Evolutionary conservation across 2,329 filamentous ascomycete genomes (phyloP).

Genomic region (Verticillium albo-atrum): DNA sequence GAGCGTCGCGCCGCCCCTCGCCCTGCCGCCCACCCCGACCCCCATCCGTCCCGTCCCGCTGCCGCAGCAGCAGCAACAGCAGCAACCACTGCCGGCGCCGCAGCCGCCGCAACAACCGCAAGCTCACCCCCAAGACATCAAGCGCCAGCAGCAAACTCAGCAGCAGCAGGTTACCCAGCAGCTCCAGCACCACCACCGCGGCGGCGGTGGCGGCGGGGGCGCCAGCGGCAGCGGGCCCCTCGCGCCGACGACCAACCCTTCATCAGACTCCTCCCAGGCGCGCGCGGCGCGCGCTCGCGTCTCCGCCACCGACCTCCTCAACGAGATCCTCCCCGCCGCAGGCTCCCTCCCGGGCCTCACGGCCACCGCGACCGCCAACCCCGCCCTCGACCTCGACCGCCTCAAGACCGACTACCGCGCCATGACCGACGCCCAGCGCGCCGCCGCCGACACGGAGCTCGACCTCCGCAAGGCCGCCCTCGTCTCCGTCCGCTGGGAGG

Average conservation of each 20-base stretch:
- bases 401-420: slow-evolving; percentile 3
- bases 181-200: not conserved
- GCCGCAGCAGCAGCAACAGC: not conserved
- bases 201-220: not conserved
- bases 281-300: not conserved
- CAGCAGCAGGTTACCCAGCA: not conserved
- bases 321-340: not conserved
- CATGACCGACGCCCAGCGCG: slow-evolving; percentile 3
- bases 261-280: not conserved
- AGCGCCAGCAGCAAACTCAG: not conserved
- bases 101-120: no score
- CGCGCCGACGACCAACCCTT: no score
- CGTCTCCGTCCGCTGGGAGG: slow-evolving; percentile 1
- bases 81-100: not conserved
- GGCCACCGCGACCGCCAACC: not conserved
- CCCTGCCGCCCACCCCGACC: not conserved
- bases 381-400: slow-evolving; percentile 2
- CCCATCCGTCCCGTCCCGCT: not conserved
- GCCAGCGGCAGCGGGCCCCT: not conserved
- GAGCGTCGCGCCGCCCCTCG: not conserved
- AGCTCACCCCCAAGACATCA: not conserved
- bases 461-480: slow-evolving; percentile 4
- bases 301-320: not conserved
- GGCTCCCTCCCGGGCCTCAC: not conserved
- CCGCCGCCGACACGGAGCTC: slow-evolving; percentile 1